Base-by-base conservation (phyloP, 2,329 filamentous ascomycete species). In the Colletotrichum graminicola region DNA sequence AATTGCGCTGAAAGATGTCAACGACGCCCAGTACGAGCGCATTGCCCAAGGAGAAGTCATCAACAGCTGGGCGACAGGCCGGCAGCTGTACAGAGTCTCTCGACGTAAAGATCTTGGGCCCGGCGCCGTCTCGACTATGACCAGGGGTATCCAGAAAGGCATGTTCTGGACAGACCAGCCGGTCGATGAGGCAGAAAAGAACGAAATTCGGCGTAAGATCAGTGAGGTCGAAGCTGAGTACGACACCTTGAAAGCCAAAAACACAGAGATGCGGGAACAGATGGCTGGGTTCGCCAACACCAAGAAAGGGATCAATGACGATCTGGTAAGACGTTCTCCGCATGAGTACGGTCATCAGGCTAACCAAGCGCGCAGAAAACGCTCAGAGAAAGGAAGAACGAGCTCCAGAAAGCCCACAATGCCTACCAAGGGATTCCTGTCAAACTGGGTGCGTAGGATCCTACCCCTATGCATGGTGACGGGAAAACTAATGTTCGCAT, bases 71-170 rank as follows among this genome's bases (percentile, higher is more conserved):
- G 89, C 93, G n/a, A 87, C 92, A 32, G 91, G 90, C 4, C 87
- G 83, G 21, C 87, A 90, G 61, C 82, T 80, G 11, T 95, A 93
- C 79, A 86, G 85, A 26, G 87, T 96, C 62, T 86, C 85, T 7
- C 89, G 93, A 21, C 91, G 95, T 59, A 87, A 85, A 74, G 95
- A 98, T 79, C 98, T 98, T 80, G 94, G 94, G 2, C 88, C 90
- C 1, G 84, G 87, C 59, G 94, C 92, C 18, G 89, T 89, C 59
- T 94, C 93, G 1, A 94, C 93, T 1, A 85, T 86, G 29, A 90
- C 92, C 18, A 88, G 85, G 45, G 84, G 84, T 65, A 82, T 98
- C 18, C 84, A 80, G 21, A 81, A 80, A 2, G 94, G 94, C 5
- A 83, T 79, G 45, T 89, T 88, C 76, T 98, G 96, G 91, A 94